phyloP scores from a whole-genome alignment of 1,284 basidiomycete species.

The Amylostereum areolatum region DNA sequence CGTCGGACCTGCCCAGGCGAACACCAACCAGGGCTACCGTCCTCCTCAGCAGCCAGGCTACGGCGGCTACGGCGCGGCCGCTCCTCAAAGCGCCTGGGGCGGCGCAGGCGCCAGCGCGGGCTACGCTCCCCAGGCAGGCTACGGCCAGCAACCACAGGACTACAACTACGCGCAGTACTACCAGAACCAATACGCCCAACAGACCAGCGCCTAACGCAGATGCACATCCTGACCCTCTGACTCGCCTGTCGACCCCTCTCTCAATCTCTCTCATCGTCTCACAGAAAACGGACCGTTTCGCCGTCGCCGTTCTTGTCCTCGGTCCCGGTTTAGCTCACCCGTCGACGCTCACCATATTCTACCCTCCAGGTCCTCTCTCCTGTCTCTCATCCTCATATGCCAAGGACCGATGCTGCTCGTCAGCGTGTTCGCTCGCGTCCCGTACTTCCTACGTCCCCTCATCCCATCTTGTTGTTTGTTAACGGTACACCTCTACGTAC shows the following conservation, averaged over 20 bases:
- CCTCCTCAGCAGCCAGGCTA: constrained; percentile 25
- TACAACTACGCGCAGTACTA: constrained; percentile 81
- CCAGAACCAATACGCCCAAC: constrained; percentile 74
- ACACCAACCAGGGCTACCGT: constrained; percentile 27
- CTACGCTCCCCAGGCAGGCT: constrained; percentile 34
- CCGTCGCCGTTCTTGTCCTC: no score
- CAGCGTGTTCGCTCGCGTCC: no score
- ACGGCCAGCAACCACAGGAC: constrained; percentile 44
- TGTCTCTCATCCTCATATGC: no score
- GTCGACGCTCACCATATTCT: no score
- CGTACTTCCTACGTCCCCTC: no score
- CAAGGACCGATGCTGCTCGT: no score
- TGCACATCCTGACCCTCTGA: constrained; percentile 14
- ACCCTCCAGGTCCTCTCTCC: no score
- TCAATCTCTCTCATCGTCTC: no score
- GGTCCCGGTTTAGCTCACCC: no score
- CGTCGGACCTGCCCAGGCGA: constrained; percentile 34
- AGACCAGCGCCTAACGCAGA: constrained; percentile 42
- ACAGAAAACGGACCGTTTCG: no score
- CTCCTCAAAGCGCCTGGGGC: constrained; percentile 21
- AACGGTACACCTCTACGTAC: no score
- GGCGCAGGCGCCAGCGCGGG: constrained; percentile 31
- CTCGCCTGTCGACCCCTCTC: constrained; percentile 6
- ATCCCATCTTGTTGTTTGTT: no score
- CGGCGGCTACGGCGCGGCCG: constrained; percentile 21